Conservation (phyloP, 495 filamentous ascomycete species). For the Thozetella sp. region DNA sequence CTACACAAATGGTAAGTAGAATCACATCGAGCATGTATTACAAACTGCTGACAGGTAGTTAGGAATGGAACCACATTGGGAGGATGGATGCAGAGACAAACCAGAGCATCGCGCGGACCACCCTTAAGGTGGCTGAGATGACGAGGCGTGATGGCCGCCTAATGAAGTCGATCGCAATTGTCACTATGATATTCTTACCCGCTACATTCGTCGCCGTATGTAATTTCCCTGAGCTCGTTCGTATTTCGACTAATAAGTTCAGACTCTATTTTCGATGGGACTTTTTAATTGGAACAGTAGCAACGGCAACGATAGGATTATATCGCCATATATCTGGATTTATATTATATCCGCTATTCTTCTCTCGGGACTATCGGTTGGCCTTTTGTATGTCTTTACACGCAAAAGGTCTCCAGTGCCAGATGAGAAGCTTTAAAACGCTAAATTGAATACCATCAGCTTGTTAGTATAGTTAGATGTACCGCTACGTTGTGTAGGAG, state of each 20-base stretch:
- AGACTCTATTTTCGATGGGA: background rate
- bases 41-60: background rate
- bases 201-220: constrained; percentile 18
- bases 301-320: background rate
- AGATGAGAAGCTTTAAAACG: too few relatives aligned
- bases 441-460: too few relatives aligned
- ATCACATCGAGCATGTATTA: background rate
- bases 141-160: constrained; percentile 9
- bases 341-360: background rate
- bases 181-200: constrained; percentile 19
- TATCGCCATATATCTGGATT: background rate
- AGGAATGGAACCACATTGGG: constrained; percentile 10
- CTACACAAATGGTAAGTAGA: constrained; percentile 2
- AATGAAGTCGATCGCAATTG: constrained; percentile 21
- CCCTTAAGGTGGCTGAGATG: constrained; percentile 5
- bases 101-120: constrained; percentile 6
- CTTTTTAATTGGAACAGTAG: background rate
- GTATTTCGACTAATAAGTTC: background rate
- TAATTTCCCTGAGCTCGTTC: background rate
- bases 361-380: background rate
- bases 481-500: too few relatives aligned
- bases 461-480: too few relatives aligned
- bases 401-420: background rate
- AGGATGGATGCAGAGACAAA: constrained; percentile 5
- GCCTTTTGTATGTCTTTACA: background rate